Evolutionary conservation across 192 early-diverging fungal genomes (phyloP).

Genomic region (Phycomyces nitens): DNA sequence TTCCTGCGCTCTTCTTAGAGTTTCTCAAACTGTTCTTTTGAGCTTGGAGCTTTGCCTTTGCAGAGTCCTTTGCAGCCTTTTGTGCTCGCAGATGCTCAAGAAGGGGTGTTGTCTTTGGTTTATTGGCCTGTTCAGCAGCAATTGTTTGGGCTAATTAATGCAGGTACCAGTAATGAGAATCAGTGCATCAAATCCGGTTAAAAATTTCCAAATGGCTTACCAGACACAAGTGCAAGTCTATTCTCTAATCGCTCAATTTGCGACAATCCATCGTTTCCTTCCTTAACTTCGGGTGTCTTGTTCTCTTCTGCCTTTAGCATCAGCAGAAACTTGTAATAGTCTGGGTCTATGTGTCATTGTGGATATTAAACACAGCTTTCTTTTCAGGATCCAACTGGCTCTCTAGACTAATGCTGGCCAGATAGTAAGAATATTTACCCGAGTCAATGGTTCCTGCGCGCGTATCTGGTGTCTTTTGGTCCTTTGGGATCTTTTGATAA

Average conservation of each 20-base stretch:
- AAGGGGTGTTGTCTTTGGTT: constrained; percentile 72
- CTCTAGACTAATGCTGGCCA: no score
- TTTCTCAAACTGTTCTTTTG: constrained; percentile 25
- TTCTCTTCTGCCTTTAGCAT: constrained; percentile 53
- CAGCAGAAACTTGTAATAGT: constrained; percentile 73
- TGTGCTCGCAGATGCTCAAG: constrained; percentile 69
- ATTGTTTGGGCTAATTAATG: constrained; percentile 31
- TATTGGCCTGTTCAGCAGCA: constrained; percentile 34
- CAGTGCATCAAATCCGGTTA: not conserved
- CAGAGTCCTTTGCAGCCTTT: constrained; percentile 64
- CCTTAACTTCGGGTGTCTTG: constrained; percentile 34
- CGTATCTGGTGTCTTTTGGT: constrained; percentile 58
- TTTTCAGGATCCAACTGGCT: no score
- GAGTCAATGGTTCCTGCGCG: constrained; percentile 74
- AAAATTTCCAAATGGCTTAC: constrained; percentile 13
- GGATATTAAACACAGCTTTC: no score
- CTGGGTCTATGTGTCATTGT: constrained; percentile 58
- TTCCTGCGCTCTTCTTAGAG: constrained; percentile 2
- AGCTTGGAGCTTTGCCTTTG: constrained; percentile 44
- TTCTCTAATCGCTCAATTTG: constrained; percentile 49
- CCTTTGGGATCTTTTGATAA: constrained; percentile 69
- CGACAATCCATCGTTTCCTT: constrained; percentile 41
- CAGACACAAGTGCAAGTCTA: constrained; percentile 27
- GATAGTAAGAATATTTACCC: constrained; percentile 39
- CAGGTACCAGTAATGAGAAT: not conserved